Base-by-base conservation (phyloP, 2,329 filamentous ascomycete genomes). In the Ophiostoma himal-ulmi region DNA sequence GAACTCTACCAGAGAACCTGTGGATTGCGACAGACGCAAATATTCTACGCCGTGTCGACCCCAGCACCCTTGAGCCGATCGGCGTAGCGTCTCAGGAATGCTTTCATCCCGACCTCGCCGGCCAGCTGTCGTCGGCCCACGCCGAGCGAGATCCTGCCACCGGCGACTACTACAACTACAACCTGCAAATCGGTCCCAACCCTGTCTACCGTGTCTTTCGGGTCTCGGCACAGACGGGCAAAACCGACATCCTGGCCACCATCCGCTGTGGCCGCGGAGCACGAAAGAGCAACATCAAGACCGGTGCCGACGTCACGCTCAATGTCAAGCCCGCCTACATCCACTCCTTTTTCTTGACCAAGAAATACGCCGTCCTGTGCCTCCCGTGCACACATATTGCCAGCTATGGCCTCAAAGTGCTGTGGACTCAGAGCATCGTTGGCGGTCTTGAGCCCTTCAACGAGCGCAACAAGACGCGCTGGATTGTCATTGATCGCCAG, bases 151-250 rank as follows among this genome's bases (percentile, higher is more conserved):
- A 95, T 76, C 90, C 89, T 0, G 78, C 80, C 0, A 93, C 89
- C 0, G 92, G 92, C 7, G 91, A 95, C 73, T 76, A 91, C 7
- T 94, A 87, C 83, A 96, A 95, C 79, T 94, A 87, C 80, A 96
- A 96, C 76, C 84, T 94, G n/a, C 83, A 88, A 0, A 77, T 91
- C 34, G 88, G 88, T 0, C 78, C 77, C 0, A 76, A 75, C 0
- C 77, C 86, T 0, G 86, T 82, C 0, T 94, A 94, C 76, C 88
- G 90, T n/a, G 76, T 94, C 17, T 94, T 93, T 78, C 81, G 84
- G 1, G 85, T 87, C 2, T 88, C 85, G 20, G 84, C 86, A 0
- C 77, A 82, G 0, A 89, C 86, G 0, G 90, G 89, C 1, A 80
- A 85, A 68, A 91, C 90, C 0, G 85, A 87, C 0, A 88, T 94